Conservation (phyloP, 176 grass and related monocot species). For the Pharus latifolius region DNA sequence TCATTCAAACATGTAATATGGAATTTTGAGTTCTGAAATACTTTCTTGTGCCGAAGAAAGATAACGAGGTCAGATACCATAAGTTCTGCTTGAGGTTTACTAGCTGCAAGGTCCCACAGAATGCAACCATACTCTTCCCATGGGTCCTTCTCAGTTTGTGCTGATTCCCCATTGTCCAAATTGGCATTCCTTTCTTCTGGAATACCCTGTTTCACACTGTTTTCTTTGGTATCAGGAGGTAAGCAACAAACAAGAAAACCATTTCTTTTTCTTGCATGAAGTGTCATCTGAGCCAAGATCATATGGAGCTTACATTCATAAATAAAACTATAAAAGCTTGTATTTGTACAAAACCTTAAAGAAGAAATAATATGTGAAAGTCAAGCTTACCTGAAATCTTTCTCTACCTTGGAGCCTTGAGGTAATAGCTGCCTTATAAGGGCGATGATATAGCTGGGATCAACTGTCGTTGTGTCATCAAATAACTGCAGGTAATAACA, state of each 20-base stretch:
- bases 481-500: slow-evolving; percentile 30
- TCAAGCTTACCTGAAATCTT: slow-evolving; percentile 28
- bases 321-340: too few relatives aligned
- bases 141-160: slow-evolving; percentile 30
- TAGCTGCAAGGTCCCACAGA: slow-evolving; percentile 79
- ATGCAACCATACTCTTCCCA: slow-evolving; percentile 83
- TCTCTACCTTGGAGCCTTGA: slow-evolving; percentile 34
- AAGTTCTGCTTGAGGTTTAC: slow-evolving; percentile 74
- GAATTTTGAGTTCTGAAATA: neutral
- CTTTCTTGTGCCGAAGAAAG: neutral
- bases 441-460: slow-evolving; percentile 87
- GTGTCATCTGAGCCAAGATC: too few relatives aligned
- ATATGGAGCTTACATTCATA: too few relatives aligned
- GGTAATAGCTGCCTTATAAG: slow-evolving; percentile 76
- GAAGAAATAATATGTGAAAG: neutral
- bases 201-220: slow-evolving; percentile 14
- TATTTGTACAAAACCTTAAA: neutral
- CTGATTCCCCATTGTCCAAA: slow-evolving; percentile 8
- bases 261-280: neutral
- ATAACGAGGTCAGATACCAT: slow-evolving; percentile 38
- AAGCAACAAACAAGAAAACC: neutral
- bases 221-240: slow-evolving; percentile 3
- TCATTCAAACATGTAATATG: neutral
- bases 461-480: slow-evolving; percentile 69
- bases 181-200: slow-evolving; percentile 25